A percentile compares a stretch with the other conserved stretches of the same genome.
phyloP scores from a whole-genome alignment of 306 rosid species.

The Mimosa bimucronata region DNA sequence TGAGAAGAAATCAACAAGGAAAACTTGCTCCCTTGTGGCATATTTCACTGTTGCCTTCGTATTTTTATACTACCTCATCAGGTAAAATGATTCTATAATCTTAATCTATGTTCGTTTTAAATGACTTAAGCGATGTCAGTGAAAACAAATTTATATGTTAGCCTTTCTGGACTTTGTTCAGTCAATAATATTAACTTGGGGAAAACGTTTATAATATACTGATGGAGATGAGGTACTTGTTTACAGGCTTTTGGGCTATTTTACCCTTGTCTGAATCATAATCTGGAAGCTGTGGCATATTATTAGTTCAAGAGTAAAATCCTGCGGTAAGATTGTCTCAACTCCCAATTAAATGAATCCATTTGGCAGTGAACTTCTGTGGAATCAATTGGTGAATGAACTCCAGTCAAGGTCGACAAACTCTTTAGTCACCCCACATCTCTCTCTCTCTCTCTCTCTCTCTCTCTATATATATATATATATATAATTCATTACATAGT shows the following conservation, averaged over 20 bases:
- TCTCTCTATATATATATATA: not conserved
- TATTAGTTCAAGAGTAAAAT: slow-evolving; percentile 26
- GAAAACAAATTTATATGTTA: not conserved
- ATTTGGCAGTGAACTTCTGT: slow-evolving; percentile 34
- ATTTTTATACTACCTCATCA: slow-evolving; percentile 69
- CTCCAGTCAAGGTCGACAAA: slow-evolving; percentile 35
- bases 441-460: slow-evolving; percentile 12
- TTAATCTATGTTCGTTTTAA: slow-evolving; percentile 15
- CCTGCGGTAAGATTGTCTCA: slow-evolving; percentile 27
- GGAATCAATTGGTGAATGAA: slow-evolving; percentile 25
- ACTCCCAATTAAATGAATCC: slow-evolving; percentile 29
- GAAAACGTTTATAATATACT: slow-evolving; percentile 8
- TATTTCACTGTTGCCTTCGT: slow-evolving; percentile 70
- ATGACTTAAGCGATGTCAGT: slow-evolving; percentile 11
- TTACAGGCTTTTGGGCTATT: slow-evolving; percentile 55
- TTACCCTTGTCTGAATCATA: slow-evolving; percentile 45
- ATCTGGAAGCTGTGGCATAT: slow-evolving; percentile 3
- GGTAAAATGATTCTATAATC: slow-evolving; percentile 51
- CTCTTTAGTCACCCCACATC: slow-evolving; percentile 6
- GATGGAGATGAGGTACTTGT: slow-evolving; percentile 18
- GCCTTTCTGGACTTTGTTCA: slow-evolving; percentile 3
- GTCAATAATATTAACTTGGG: not conserved
- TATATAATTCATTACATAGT: slow-evolving; percentile 9
- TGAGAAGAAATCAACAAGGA: slow-evolving; percentile 78
- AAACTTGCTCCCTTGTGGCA: slow-evolving; percentile 68